Evolutionary conservation across 2,329 filamentous ascomycete species (phyloP), one percentile per base, ranked within the genome.

Genomic region (Herpotrichia juniperi): DNA sequence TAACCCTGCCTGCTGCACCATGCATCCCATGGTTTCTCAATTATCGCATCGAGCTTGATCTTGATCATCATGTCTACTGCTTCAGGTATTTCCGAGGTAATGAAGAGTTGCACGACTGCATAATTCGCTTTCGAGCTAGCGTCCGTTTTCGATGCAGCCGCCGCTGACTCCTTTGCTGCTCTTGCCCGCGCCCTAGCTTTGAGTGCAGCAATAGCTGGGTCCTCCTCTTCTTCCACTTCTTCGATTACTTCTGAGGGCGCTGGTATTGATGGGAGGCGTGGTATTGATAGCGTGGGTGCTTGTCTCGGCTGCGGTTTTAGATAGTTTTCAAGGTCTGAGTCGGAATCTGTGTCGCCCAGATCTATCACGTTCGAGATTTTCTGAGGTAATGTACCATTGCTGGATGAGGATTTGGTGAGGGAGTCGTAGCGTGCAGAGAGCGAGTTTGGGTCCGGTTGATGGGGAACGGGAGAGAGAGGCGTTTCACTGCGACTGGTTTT

Each of bases 1-100:
- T 85, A 81, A 1, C 70, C 71, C 66, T 93, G 87, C 48, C 81
- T 80, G 11, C 78, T 74, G 61, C 88, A 84, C 90, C 91, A 97
- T 11, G 83, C 84, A 31, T 84, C 70, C 35, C 87, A 83, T 5
- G 93, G 84, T 50, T 88, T 78, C 54, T 83, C 82, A 5, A 97
- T 77, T 2, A 82, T 79, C 64, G 90, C 89, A 28, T 83, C 84
- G 53, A 90, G 79, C 61, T 84, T 85, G 32, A 89, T 84, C 44
- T 82, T 86, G 46, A 90, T 81, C 31, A 90, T 77, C 25, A 91
- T 68, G 8, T 83, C 74, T 21, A 76, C 81, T 0, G 88, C 83
- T 39, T 80, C 78, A 1, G 82, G 78, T 5, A 97, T 81, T 2
- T 78, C 74, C 0, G 92, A 90, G 0, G 80, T 83, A 56, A 97